These are phyloP conservation scores for Fusarium tuaranense DNA, from an alignment of 2,329 filamentous ascomycete species.

Conservation along the genomic window DNA sequence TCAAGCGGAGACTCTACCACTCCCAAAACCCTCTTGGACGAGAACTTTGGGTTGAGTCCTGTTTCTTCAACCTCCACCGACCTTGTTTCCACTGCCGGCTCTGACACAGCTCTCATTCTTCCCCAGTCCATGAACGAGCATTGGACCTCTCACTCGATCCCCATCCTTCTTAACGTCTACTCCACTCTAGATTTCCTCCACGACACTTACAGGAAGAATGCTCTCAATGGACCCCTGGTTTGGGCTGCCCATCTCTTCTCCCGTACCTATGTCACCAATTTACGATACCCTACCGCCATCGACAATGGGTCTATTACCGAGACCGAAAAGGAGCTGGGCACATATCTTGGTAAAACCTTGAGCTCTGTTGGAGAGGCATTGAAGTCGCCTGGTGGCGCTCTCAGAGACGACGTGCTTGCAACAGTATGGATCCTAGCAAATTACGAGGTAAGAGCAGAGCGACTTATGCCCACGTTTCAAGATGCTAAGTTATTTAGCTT, in stretches of 20 bases:
- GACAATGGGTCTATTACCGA: slow-evolving; percentile 40
- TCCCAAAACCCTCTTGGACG: slow-evolving; percentile 16
- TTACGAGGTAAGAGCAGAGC: slow-evolving; percentile 49
- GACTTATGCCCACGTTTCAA: background rate
- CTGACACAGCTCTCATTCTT: slow-evolving; percentile 15
- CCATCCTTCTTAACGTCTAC: slow-evolving; percentile 55
- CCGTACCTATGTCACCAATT: slow-evolving; percentile 54
- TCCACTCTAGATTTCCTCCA: slow-evolving; percentile 50
- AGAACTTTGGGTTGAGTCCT: slow-evolving; percentile 11
- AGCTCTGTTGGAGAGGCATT: slow-evolving; percentile 54
- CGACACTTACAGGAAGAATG: slow-evolving; percentile 42
- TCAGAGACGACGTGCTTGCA: slow-evolving; percentile 52
- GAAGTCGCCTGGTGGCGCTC: slow-evolving; percentile 42
- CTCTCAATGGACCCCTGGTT: slow-evolving; percentile 50
- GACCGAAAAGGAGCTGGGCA: slow-evolving; percentile 49
- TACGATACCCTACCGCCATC: slow-evolving; percentile 48
- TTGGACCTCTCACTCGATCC: slow-evolving; percentile 54
- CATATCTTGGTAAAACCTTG: slow-evolving; percentile 52
- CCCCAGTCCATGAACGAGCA: slow-evolving; percentile 48
- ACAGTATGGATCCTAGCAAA: slow-evolving; percentile 56
- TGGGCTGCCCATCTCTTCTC: slow-evolving; percentile 56
- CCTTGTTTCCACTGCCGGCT: slow-evolving; percentile 18
- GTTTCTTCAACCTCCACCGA: slow-evolving; percentile 15
- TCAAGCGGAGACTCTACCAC: slow-evolving; percentile 20
- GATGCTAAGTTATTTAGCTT: background rate